These are phyloP conservation scores for Choanephora cucurbitarum DNA, from an alignment of 371 early-diverging fungal genomes.

Conservation along the genomic window DNA sequence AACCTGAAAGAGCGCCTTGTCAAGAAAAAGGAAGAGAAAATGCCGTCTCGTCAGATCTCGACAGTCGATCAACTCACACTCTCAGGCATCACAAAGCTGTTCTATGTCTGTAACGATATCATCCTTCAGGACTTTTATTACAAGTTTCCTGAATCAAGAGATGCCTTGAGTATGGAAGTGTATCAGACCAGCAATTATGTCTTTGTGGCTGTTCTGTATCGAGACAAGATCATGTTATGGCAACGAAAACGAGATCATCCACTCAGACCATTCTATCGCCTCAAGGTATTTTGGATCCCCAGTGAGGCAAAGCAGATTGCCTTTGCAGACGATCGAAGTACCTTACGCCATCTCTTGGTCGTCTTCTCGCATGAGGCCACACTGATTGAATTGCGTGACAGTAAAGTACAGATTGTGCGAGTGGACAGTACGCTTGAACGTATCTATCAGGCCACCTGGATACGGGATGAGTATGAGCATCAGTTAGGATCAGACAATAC, in stretches of 20 bases:
- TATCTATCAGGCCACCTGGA: slow-evolving; percentile 30
- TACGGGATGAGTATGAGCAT: slow-evolving; percentile 30
- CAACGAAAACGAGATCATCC: slow-evolving; percentile 31
- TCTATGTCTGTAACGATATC: slow-evolving; percentile 24
- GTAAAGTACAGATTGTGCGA: slow-evolving; percentile 38
- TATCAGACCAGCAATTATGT: slow-evolving; percentile 43
- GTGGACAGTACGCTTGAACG: slow-evolving; percentile 31
- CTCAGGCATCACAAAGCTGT: slow-evolving; percentile 21
- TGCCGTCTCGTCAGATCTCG: neutral
- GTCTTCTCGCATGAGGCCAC: slow-evolving; percentile 45
- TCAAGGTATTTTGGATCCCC: slow-evolving; percentile 51
- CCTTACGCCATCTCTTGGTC: slow-evolving; percentile 37
- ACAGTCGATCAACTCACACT: slow-evolving; percentile 10
- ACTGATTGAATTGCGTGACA: slow-evolving; percentile 38
- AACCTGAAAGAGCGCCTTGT: slow-evolving; percentile 19
- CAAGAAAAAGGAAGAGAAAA: slow-evolving; percentile 14
- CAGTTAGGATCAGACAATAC: slow-evolving; percentile 8
- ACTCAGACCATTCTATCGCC: slow-evolving; percentile 26
- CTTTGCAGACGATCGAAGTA: slow-evolving; percentile 49
- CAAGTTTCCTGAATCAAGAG: slow-evolving; percentile 44
- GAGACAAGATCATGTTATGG: slow-evolving; percentile 45
- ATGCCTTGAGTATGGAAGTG: slow-evolving; percentile 26
- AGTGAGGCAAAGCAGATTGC: slow-evolving; percentile 36
- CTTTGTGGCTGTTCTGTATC: slow-evolving; percentile 37
- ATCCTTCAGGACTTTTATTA: slow-evolving; percentile 39